phyloP scores from a whole-genome alignment of 257 asterid species.

The Echites panduratus region DNA sequence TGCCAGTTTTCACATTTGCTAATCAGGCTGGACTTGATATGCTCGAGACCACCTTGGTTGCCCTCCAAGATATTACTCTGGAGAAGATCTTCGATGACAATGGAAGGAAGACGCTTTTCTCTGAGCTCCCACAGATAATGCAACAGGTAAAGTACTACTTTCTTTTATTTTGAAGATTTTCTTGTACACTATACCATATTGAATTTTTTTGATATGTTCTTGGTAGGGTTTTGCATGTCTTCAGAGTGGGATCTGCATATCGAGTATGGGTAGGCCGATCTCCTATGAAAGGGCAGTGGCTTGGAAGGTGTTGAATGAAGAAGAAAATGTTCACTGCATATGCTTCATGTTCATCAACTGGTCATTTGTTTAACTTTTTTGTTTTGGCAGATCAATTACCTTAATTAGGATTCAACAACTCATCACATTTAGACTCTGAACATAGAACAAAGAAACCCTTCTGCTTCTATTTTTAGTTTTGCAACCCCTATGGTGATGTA shows the following conservation, averaged over 20 bases:
- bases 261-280: constrained; percentile 48
- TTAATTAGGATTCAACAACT: constrained; percentile 10
- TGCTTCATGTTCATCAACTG: constrained; percentile 84
- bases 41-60: constrained; percentile 89
- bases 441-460: constrained; percentile 1
- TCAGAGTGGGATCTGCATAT: constrained; percentile 43
- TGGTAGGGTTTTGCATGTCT: constrained; percentile 42
- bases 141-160: too few species aligned
- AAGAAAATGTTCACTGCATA: constrained; percentile 76
- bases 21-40: constrained; percentile 95
- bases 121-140: constrained; percentile 86
- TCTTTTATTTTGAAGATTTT: too few species aligned
- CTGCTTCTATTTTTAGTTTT: not conserved
- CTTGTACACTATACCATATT: not conserved
- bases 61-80: constrained; percentile 83
- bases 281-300: constrained; percentile 48
- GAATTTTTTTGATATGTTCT: not conserved
- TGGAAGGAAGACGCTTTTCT: constrained; percentile 63
- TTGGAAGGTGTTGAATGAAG: constrained; percentile 67
- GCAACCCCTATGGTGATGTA: not conserved
- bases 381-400: not conserved
- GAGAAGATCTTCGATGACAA: constrained; percentile 76
- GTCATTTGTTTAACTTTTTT: constrained; percentile 52
- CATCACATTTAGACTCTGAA: constrained; percentile 8
- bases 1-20: constrained; percentile 84